These are phyloP conservation scores for Fusarium cicatricum DNA, from an alignment of 2,329 filamentous ascomycete species.

Conservation along the genomic window DNA sequence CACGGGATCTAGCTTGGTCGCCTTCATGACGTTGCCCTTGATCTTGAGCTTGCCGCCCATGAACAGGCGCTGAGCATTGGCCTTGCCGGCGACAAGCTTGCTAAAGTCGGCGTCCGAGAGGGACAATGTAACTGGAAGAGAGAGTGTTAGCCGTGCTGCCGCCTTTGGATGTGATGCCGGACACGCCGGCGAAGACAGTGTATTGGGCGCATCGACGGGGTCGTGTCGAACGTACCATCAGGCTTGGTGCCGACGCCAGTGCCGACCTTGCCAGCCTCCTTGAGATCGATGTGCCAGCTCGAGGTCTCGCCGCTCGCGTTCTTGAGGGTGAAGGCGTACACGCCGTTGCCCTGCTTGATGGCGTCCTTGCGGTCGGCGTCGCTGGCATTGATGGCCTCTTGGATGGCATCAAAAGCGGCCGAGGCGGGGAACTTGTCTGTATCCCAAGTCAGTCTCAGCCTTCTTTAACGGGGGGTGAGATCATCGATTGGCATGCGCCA, in stretches of 20 bases:
- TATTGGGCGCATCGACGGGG: background rate
- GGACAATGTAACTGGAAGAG: slow-evolving; percentile 76
- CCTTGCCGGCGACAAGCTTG: slow-evolving; percentile 83
- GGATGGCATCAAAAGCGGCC: slow-evolving; percentile 89
- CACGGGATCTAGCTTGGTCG: slow-evolving; percentile 94
- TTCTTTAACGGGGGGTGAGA: background rate
- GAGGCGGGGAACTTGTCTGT: slow-evolving; percentile 88
- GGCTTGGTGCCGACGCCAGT: slow-evolving; percentile 83
- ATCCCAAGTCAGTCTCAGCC: slow-evolving; percentile 5
- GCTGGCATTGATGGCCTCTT: slow-evolving; percentile 71
- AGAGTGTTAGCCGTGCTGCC: slow-evolving; percentile 6
- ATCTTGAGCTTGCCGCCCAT: slow-evolving; percentile 99
- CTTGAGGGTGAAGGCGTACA: slow-evolving; percentile 94
- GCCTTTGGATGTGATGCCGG: background rate
- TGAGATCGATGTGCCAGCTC: slow-evolving; percentile 95
- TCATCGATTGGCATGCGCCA: slow-evolving; percentile 3
- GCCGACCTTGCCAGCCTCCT: slow-evolving; percentile 84
- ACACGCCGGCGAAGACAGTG: too few species aligned
- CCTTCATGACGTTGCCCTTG: slow-evolving; percentile 98
- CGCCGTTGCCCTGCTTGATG: slow-evolving; percentile 84
- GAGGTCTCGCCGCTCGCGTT: slow-evolving; percentile 82
- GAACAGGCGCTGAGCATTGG: slow-evolving; percentile 93
- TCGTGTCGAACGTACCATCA: slow-evolving; percentile 67
- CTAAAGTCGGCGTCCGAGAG: slow-evolving; percentile 89
- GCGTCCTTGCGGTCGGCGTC: slow-evolving; percentile 83